Base-by-base conservation (phyloP, 805 yeast genomes). In the Candida palmyrensis region DNA sequence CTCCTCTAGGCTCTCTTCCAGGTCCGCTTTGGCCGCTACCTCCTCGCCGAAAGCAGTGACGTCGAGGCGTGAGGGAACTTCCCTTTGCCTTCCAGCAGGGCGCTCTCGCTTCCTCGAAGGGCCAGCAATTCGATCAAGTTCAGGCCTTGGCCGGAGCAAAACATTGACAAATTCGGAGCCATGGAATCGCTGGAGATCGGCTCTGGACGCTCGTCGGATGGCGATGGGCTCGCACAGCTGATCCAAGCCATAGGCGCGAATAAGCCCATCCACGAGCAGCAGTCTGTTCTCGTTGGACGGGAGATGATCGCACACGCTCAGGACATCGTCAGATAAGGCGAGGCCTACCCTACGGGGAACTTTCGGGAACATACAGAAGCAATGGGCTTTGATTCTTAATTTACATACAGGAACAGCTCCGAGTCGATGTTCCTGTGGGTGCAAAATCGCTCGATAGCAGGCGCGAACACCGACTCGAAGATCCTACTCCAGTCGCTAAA, bases 221-320 rank as follows among this genome's bases (percentile, higher is more conserved):
- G 51, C 34, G 2, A 57, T 40, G 25, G 64, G 38, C n/a, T 47
- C 43, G 36, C 60, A 55, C 15, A 32, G 18, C 3, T 43, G 25
- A 11, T 52, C 47, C 18, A 77, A 49, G 0, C 48, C 57, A 43
- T 59, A 75, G 0, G 76, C 71, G 3, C 43, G 38, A 6, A 74
- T 55, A 35, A 77, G 50, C 1, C 60, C 45, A 12, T 55, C 47
- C 0, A 74, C 70, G 7, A 73, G 48, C 1, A 70, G 53, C 18
- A 73, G 71, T n/a, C 83, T 51, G 3, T 68, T 73, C 14, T 49
- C 49, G 46, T 78, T 78, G 0, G 82, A 58, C 1, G 83, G 83
- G 2, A 77, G 54, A 19, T 54, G 39, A 38, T 75, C 79, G 26
- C 55, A 45, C 18, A 55, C 25, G 9, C 32, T 29, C 6, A 53